Base-by-base conservation (phyloP, 139 green algal species). In the Micractinium sp. region DNA sequence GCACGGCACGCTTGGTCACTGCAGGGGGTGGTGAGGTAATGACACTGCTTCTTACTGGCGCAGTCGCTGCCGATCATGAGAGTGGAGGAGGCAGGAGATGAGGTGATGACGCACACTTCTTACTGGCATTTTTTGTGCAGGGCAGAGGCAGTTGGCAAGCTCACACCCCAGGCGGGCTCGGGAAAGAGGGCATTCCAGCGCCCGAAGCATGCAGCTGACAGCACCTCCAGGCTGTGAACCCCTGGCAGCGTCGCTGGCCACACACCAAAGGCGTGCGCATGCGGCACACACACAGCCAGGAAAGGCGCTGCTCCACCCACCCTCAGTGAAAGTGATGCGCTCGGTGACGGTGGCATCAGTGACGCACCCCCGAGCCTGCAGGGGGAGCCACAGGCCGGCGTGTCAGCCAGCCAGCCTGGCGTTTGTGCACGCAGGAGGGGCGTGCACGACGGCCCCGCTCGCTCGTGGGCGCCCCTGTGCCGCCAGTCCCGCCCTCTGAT, bases 1-100 rank as follows among this genome's bases (percentile, higher is more conserved):
- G 39, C 20, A 99, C 93, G 0, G 97, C 97, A 25, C 69, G 53
- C 66, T 94, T 87, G 18, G 96, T 98, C 23, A 99, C 93, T 87
- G 97, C 95, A 12, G 92, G 63, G 16, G 63, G 76, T 29, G 14
- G 76, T n/a, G 35, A 60, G 33, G 76, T 7, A 16, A 60, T 16
- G 76, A 16, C 33, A 82, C n/a, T n/a, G n/a, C n/a, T n/a, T n/a
- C n/a, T n/a, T n/a, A n/a, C n/a, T n/a, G n/a, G n/a, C n/a, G n/a
- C n/a, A n/a, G n/a, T n/a, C n/a, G n/a, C n/a, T n/a, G n/a, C n/a
- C n/a, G n/a, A n/a, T n/a, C n/a, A n/a, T n/a, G 20, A 27, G 25
- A 14, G 41, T 5, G 20, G 25, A 1, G 29, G 2, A 39, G 1
- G 1, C 13, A 16, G 31, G n/a, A 23, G n/a, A 9, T 18, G 39